Percentiles rank a stretch among this genome's conserved stretches.
phyloP scores from a whole-genome alignment of 495 filamentous ascomycete species.

The Penicillium psychrofluorescens region DNA sequence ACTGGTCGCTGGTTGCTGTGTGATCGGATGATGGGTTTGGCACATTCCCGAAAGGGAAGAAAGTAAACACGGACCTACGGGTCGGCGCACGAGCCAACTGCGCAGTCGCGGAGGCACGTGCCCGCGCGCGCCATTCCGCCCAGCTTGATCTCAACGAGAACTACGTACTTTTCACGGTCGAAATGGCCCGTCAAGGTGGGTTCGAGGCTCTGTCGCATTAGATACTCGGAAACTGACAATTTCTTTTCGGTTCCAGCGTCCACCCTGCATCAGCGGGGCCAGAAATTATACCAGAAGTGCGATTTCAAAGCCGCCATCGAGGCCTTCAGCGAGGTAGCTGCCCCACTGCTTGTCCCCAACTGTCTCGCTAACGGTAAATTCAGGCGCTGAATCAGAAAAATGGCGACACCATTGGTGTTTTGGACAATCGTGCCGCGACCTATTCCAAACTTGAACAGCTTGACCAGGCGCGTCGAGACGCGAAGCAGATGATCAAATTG shows the following conservation, averaged over 20 bases:
- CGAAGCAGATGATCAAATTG: constrained; percentile 50
- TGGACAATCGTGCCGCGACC: constrained; percentile 56
- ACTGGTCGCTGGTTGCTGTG: no score
- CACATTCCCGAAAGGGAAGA: constrained; percentile 27
- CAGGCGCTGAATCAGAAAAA: constrained; percentile 30
- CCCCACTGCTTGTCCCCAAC: constrained; percentile 4
- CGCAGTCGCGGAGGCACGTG: constrained; percentile 12
- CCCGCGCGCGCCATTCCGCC: neutral
- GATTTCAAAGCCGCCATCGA: constrained; percentile 33
- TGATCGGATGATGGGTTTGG: no score
- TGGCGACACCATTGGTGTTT: constrained; percentile 30
- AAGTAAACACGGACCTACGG: constrained; percentile 35
- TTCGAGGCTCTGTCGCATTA: no score
- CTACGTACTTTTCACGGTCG: neutral
- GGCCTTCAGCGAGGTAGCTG: constrained; percentile 34
- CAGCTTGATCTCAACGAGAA: neutral
- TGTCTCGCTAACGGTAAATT: neutral
- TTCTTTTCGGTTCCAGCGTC: constrained; percentile 1
- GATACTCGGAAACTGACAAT: no score
- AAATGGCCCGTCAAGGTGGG: no score
- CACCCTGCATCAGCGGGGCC: constrained; percentile 26
- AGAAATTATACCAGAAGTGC: constrained; percentile 32
- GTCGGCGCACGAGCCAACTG: constrained; percentile 2
- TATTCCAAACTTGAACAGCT: constrained; percentile 51
- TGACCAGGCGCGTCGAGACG: constrained; percentile 49